Evolutionary conservation across 2,329 filamentous ascomycete species (phyloP).

Genomic region (Fusarium sarcochroum): DNA sequence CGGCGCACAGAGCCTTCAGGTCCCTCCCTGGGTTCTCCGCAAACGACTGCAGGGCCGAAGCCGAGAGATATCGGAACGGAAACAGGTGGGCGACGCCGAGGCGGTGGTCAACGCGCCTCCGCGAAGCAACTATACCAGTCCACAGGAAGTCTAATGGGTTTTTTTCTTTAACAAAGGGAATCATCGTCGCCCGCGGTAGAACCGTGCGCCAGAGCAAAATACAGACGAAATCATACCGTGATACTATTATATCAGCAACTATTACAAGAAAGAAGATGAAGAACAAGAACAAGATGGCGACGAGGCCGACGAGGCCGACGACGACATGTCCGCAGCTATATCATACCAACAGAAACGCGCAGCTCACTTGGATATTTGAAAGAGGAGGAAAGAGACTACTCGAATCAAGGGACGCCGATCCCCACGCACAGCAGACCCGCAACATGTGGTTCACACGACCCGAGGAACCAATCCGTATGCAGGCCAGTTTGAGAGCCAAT

Average conservation of each 20-base stretch:
- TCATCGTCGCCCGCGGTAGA: conserved; percentile 42
- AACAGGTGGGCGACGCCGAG: conserved; percentile 91
- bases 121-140: conserved; percentile 50
- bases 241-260: conserved; percentile 30
- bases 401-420: conserved; percentile 23
- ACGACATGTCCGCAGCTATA: conserved; percentile 39
- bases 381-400: conserved; percentile 40
- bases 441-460: conserved; percentile 23
- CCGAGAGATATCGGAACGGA: conserved; percentile 85
- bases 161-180: conserved; percentile 46
- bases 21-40: conserved; percentile 60
- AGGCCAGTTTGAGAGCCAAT: conserved; percentile 25
- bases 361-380: conserved; percentile 44
- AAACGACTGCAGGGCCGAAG: conserved; percentile 73
- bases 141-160: conserved; percentile 50
- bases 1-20: conserved; percentile 51
- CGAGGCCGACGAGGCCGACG: conserved; percentile 19
- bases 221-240: conserved; percentile 37
- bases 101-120: conserved; percentile 74
- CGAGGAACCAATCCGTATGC: conserved; percentile 23
- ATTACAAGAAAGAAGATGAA: conserved; percentile 28
- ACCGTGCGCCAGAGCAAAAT: conserved; percentile 43
- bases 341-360: conserved; percentile 38
- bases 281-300: conserved; percentile 10
- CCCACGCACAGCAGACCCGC: conserved; percentile 10